Evolutionary conservation across 2,329 filamentous ascomycete genomes (phyloP), one percentile per base, ranked within the genome.

Genomic region (Ambrosiella xylebori): DNA sequence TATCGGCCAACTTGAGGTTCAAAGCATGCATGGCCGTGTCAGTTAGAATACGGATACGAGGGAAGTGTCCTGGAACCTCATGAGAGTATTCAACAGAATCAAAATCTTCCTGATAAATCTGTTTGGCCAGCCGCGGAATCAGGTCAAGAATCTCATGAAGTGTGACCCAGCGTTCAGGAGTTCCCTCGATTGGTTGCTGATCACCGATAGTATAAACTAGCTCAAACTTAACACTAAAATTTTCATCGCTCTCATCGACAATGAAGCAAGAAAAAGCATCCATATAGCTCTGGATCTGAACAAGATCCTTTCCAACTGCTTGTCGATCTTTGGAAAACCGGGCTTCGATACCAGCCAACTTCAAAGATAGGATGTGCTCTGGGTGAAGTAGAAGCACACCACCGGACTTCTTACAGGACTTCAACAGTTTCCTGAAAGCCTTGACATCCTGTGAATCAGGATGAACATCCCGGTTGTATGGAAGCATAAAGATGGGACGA

Each of bases 201-300:
- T 65, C 61, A 0, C 81, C 82, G 63, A 84, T 75, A 0, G 80
- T 82, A 59, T 85, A 85, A 1, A 85, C 70, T 0, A 85, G 65
- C 63, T 85, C 79, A 44, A 81, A 82, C 52, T 76, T 78, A 3
- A 75, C 71, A 49, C 73, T 78, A 49, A 84, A 77, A 57, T 78
- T 79, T 59, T 84, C 80, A 53, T 86, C 82, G 44, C 77, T 81
- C 65, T 86, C 81, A 59, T 85, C 81, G 0, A 85, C 70, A 1
- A 86, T 71, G 61, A 84, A 80, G 0, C 79, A 69, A 0, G 74
- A 71, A 1, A 66, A 60, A 0, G 54, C 12, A 37, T 76, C 66
- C 1, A 83, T 68, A 61, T 73, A 76, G 0, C 67, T 27, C n/a
- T 79, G 74, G 0, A 67, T 71, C 0, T 65, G 15, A 0, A 76